Base-by-base conservation (phyloP, 2,329 filamentous ascomycete species). In the Bipolaris sorokiniana region DNA sequence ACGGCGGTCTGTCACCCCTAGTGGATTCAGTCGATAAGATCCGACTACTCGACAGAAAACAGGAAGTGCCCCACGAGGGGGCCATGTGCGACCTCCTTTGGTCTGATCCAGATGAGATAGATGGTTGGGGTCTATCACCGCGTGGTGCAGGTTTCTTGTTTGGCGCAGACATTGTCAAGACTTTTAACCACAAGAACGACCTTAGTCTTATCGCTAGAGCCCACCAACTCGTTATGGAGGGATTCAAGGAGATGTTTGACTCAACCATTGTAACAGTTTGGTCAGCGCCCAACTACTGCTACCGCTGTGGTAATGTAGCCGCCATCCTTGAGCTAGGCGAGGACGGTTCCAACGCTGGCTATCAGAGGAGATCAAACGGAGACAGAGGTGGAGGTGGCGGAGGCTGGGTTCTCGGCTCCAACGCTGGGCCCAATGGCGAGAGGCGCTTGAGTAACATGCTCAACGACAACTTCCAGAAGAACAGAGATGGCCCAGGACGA, bases 31-130 rank as follows among this genome's bases (percentile, higher is more conserved):
- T 99, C 45, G 94, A 99, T 75, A 97, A 97, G 79, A 99, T 99
- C 74, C 86, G 95, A 20, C 83, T 98, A 13, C 86, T 99, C 20
- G 96, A 99, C 76, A 88, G 70, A 26, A 98, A 98, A 77, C 95
- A 99, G 79, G 95, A 99, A 79, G 95, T 99, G 0, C 95, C 95
- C 0, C 95, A 99, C 73, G 95, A 99, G 80, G 95, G 95, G 54
- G 92, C 95, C 73, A 99, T 99, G 95, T 99, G 95, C 78, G 95
- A 99, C 77, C 83, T 99, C 0, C 84, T 99, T 2, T 99, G 95
- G 95, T 97, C 92, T 0, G 95, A 99, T 72, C 95, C 95, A 0
- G 95, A 99, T 76, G 95, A 99, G 69, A 97, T 97, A 62, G 93
- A 97, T 73, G 94, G 93, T 58, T 99, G 95, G 95, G 94, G 93